These are phyloP conservation scores for Cyberlindnera misumaiensis DNA, from an alignment of 805 yeast genomes.

Conservation along the genomic window DNA sequence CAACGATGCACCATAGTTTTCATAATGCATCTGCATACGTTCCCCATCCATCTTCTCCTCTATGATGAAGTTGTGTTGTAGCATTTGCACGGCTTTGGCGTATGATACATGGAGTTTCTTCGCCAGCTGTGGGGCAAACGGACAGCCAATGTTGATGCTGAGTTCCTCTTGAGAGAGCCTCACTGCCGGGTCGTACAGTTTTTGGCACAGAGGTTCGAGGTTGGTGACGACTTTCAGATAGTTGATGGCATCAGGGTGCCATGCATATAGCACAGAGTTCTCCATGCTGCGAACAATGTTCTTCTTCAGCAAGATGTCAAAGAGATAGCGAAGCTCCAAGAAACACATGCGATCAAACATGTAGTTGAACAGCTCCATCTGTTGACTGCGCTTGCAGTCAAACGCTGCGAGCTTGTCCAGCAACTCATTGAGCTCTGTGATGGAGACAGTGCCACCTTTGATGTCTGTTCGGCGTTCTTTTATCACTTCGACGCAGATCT, in stretches of 20 bases:
- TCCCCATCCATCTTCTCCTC: constrained; percentile 97
- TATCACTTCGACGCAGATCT: constrained; percentile 42
- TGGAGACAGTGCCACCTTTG: constrained; percentile 30
- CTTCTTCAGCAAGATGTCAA: constrained; percentile 57
- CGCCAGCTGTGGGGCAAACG: constrained; percentile 74
- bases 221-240: constrained; percentile 61
- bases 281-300: constrained; percentile 60
- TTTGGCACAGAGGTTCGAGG: constrained; percentile 52
- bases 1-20: constrained; percentile 31
- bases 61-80: constrained; percentile 48
- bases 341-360: constrained; percentile 49
- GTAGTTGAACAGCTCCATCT: constrained; percentile 38
- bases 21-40: constrained; percentile 70
- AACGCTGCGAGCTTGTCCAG: constrained; percentile 38
- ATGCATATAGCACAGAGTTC: constrained; percentile 44
- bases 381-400: constrained; percentile 28
- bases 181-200: constrained; percentile 41
- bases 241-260: constrained; percentile 76
- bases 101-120: constrained; percentile 46
- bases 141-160: constrained; percentile 27
- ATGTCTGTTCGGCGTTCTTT: constrained; percentile 38
- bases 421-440: constrained; percentile 42
- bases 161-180: constrained; percentile 37
- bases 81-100: constrained; percentile 39
- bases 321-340: constrained; percentile 60